Percentiles rank a stretch among this genome's conserved stretches.
Conservation (phyloP, 306 rosid species). For the Lathyrus sativus region DNA sequence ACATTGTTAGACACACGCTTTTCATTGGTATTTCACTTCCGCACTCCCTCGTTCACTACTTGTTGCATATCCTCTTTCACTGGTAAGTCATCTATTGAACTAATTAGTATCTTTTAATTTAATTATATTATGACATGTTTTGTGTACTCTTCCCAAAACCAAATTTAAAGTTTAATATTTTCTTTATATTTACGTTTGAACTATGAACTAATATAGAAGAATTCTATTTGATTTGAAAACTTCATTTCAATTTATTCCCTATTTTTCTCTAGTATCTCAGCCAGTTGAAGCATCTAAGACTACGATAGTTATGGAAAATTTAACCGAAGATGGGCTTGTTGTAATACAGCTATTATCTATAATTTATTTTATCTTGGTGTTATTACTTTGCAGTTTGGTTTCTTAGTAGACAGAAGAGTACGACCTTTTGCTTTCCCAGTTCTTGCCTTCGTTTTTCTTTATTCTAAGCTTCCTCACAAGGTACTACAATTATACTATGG, state of each 20-base stretch:
- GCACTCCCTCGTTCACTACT: slow-evolving; percentile 90
- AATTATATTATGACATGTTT: neutral
- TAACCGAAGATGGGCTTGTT: neutral
- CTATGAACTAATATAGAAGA: neutral
- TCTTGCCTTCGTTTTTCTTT: slow-evolving; percentile 76
- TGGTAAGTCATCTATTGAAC: slow-evolving; percentile 53
- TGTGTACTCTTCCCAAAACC: slow-evolving; percentile 20
- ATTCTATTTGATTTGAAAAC: slow-evolving; percentile 19
- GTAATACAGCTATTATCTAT: neutral
- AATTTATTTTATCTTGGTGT: slow-evolving; percentile 8
- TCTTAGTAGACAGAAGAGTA: slow-evolving; percentile 76
- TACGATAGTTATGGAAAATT: neutral
- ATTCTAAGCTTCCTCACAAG: slow-evolving; percentile 98
- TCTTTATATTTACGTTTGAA: slow-evolving; percentile 26
- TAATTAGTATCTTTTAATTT: slow-evolving; percentile 26
- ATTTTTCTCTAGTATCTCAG: neutral
- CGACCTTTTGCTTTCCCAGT: slow-evolving; percentile 61
- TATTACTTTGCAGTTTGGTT: slow-evolving; percentile 71
- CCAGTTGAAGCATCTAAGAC: slow-evolving; percentile 28
- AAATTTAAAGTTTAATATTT: slow-evolving; percentile 26
- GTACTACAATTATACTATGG: slow-evolving; percentile 42
- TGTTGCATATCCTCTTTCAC: slow-evolving; percentile 89
- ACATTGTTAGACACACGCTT: slow-evolving; percentile 69
- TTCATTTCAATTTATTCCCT: slow-evolving; percentile 16
- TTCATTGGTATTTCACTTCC: slow-evolving; percentile 93